phyloP scores from a whole-genome alignment of 2,329 filamentous ascomycete species.

The Neonectria ditissima region DNA sequence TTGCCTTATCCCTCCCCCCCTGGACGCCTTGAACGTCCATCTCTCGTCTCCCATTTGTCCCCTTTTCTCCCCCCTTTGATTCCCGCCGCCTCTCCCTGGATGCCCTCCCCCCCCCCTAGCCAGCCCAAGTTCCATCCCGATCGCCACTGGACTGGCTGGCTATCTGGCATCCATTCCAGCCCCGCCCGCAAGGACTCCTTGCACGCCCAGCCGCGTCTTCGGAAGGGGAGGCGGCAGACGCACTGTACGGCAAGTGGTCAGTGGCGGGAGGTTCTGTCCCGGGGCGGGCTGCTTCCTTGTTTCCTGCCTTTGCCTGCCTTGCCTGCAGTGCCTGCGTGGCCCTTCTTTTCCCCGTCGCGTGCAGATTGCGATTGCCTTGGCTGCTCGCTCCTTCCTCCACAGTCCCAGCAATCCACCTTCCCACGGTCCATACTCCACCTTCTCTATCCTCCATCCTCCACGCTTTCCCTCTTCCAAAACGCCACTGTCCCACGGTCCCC shows the following conservation, averaged over 20 bases:
- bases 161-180: neutral
- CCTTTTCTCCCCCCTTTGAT: neutral
- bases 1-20: neutral
- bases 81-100: neutral
- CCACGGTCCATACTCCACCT: slow-evolving; percentile 5
- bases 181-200: neutral
- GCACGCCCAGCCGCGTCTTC: neutral
- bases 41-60: slow-evolving; percentile 3
- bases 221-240: neutral
- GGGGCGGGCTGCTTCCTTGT: neutral
- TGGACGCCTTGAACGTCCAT: neutral
- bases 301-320: neutral
- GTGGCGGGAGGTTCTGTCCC: neutral
- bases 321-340: neutral
- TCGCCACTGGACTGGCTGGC: neutral
- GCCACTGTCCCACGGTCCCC: neutral
- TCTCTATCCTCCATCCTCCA: too few species aligned
- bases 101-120: too few species aligned
- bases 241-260: neutral
- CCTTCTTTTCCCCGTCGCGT: too few species aligned
- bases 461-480: slow-evolving; percentile 14
- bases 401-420: neutral
- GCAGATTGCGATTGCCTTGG: neutral
- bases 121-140: neutral
- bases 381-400: slow-evolving; percentile 11